These are phyloP conservation scores for Glycine tomentella DNA, from an alignment of 306 rosid genomes.

Conservation along the genomic window DNA sequence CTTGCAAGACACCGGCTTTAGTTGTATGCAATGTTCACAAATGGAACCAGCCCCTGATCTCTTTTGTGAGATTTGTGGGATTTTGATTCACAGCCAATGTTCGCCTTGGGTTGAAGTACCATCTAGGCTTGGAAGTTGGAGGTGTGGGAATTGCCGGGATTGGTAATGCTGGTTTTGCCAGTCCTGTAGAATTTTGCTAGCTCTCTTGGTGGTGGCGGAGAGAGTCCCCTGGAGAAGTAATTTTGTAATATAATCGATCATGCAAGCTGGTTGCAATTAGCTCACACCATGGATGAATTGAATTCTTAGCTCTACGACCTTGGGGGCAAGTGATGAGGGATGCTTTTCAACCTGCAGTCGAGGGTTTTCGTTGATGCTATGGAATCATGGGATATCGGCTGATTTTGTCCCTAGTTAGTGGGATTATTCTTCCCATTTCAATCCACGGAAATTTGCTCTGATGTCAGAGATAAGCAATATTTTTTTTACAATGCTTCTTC, in stretches of 20 bases:
- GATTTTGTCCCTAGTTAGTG: conserved; percentile 28
- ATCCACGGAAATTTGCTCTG: conserved; percentile 33
- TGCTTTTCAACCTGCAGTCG: conserved; percentile 38
- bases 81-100: conserved; percentile 72
- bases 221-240: not conserved
- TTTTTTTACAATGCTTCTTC: conserved; percentile 63
- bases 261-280: conserved; percentile 20
- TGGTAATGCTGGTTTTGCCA: conserved; percentile 52
- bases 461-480: conserved; percentile 61
- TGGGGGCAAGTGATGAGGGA: conserved; percentile 22
- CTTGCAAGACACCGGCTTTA: conserved; percentile 36
- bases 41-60: conserved; percentile 78
- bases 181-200: conserved; percentile 9
- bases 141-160: conserved; percentile 80
- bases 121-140: conserved; percentile 60
- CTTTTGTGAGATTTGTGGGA: conserved; percentile 74
- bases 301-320: conserved; percentile 23
- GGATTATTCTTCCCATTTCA: conserved; percentile 44
- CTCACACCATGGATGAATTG: conserved; percentile 13
- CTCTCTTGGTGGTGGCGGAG: conserved; percentile 31
- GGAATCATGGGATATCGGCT: conserved; percentile 31
- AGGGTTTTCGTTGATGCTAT: conserved; percentile 34
- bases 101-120: conserved; percentile 70
- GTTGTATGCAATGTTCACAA: conserved; percentile 62
- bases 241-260: not conserved